Base-by-base conservation (phyloP, 495 filamentous ascomycete genomes). In the Penicillium canariense region DNA sequence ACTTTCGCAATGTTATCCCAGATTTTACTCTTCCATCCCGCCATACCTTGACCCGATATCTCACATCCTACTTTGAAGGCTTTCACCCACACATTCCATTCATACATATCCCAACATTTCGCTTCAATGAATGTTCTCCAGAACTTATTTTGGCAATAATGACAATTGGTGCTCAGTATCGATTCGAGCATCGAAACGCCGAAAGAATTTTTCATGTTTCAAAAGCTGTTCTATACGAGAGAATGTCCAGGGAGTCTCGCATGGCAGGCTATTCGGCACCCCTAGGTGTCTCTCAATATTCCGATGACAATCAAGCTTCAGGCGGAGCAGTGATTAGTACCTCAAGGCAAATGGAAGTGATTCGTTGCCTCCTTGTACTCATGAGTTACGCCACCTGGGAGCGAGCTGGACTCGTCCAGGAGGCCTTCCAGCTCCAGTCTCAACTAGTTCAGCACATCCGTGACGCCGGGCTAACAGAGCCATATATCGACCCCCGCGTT, bases 301-400 rank as follows among this genome's bases (percentile, higher is more conserved):
- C 62, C 27, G 54, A 48, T 10, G 49, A 47, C 27, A 53, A 28
- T 15, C 23, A 56, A 32, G 46, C 43, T 15, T 35, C 23, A 42
- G 42, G 15, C 20, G 31, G 59, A 23, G 14, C 56, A 55, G 39
- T 43, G 46, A 54, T 59, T 42, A 39, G 49, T 40, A 28, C 60
- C 46, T 55, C 51, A 50, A 67, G 58, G 23, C 59, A 70, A 32
- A 67, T 68, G 27, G 70, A 75, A 49, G 68, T 65, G 18, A 71
- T 71, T 28, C 65, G 72, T 9, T 71, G 68, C 26, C 55, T 75
- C 2, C 59, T 73, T 5, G 53, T 64, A 0, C 58, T 75, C 20
- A 75, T 75, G 70, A 67, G 67, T 9, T 75, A 70, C 47, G 56
- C 72, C 5, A 73, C 72, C 3, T 75, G 72, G 72, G 72, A 75